Base-by-base conservation (phyloP, 2,329 filamentous ascomycete genomes). In the Ophiosphaerella korrae region DNA sequence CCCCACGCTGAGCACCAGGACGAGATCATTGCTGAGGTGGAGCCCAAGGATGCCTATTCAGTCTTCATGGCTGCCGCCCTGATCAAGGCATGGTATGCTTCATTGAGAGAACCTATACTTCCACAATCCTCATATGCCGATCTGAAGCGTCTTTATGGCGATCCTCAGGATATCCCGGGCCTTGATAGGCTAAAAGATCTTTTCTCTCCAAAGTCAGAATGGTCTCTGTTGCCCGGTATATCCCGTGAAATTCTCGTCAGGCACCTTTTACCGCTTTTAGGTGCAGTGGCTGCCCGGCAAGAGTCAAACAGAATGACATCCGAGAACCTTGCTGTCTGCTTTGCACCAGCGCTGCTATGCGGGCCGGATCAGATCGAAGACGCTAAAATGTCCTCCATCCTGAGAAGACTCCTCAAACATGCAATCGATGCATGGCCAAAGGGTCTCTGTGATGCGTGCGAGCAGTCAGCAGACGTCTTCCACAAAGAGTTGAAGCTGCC, bases 21-120 rank as follows among this genome's bases (percentile, higher is more conserved):
- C 21, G 75, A 75, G 16, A 74, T 80, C 23, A 64, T 82, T 3
- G 71, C 73, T 21, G 77, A 81, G 49, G 64, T 81, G 5, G 76
- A 79, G 29, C 68, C 74, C 4, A 73, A 72, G 44, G 80, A 83
- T 56, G 76, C 81, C 5, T 84, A 82, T 61, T 77, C 78, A 2
- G 78, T 82, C 2, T 80, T 80, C 57, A 74, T 80, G 50, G 80
- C 81, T 3, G 80, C 81, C 8, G 78, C 76, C 6, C 58, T 84
- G 38, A 79, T 83, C 68, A 84, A 84, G 63, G 66, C 76, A 7
- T 84, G 82, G 80, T 84, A 84, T 53, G 72, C 80, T 23, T 77
- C 79, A 35, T 68, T 84, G 8, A 75, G 76, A 18, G 74, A 80
- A 45, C 81, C 82, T 2, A 73, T 84, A 45, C 79, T 84, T 49